Evolutionary conservation across 2,329 filamentous ascomycete genomes (phyloP), one percentile per base, ranked within the genome.

Genomic region (Nannizziopsis barbatae): DNA sequence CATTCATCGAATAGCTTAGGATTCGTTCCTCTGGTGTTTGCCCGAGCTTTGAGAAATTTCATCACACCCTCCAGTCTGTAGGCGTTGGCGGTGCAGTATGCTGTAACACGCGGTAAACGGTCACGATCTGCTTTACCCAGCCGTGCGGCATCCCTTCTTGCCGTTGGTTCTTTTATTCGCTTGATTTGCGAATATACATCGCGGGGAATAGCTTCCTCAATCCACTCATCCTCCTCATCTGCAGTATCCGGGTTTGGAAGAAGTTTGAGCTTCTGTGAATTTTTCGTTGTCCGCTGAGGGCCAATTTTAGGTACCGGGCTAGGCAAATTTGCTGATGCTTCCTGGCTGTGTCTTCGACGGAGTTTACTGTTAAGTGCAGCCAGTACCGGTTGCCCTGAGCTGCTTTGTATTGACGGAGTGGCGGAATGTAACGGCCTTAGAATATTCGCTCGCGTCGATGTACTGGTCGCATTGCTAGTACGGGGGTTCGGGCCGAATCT

Each of bases 141-240:
- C 49, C 89, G 75, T 22, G 92, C 92, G 12, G 92, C 92, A 73
- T 96, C 90, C 59, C 92, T 79, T 53, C 92, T 75, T 7, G 92
- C 92, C 0, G 84, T 95, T 0, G 90, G 89, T 61, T 98, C 92
- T 65, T 96, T 96, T 69, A 98, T 98, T 39, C 92, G 79, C 7
- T 90, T 95, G 65, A 95, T 96, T 65, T 98, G 92, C 20, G 89
- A 90, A 69, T 98, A 98, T 30, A 98, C 92, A 63, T 98, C 92
- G 55, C 89, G 76, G 8, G 89, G 88, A 60, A 86, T 92, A 66
- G 95, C 90, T 60, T 95, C 90, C 53, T 96, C 89, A 55, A 73
- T 57, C 14, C 74, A 80, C 38, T 89, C 86, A 18, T 86, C 85
- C 32, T 89, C 86, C 20, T 86, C 22, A 27, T 27, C 84, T 32